phyloP scores from a whole-genome alignment of 306 rosid species.

The Acacia acuminata region DNA sequence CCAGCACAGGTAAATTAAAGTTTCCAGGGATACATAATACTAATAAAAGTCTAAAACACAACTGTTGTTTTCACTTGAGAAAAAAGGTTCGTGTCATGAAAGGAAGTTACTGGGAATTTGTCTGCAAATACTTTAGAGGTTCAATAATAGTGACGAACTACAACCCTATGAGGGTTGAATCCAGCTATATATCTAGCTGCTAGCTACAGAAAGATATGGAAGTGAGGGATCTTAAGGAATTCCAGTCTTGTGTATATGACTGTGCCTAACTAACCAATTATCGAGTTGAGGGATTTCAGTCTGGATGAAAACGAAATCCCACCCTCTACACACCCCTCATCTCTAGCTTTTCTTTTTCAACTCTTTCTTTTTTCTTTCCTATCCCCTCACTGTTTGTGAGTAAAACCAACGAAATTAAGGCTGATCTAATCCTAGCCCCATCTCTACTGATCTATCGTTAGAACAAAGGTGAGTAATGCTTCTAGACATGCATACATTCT shows the following conservation, averaged over 20 bases:
- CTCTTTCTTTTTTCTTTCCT: not conserved
- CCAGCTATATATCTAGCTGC: conserved; percentile 16
- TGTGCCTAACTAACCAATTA: conserved; percentile 40
- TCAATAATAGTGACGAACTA: not conserved
- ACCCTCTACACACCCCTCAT: conserved; percentile 20
- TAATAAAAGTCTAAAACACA: not conserved
- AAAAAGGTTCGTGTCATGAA: not conserved
- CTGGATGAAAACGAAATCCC: conserved; percentile 44
- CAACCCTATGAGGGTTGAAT: conserved; percentile 14
- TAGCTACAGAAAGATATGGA: conserved; percentile 6
- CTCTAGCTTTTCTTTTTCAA: conserved; percentile 21
- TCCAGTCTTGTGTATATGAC: conserved; percentile 30
- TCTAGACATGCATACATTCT: too few relatives aligned
- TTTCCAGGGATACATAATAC: not conserved
- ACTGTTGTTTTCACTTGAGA: not conserved
- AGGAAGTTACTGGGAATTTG: not conserved
- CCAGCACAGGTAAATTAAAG: conserved; percentile 65
- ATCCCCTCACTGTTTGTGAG: conserved; percentile 51
- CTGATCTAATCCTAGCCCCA: not conserved
- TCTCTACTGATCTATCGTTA: not conserved
- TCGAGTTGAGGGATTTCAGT: conserved; percentile 29
- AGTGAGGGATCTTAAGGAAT: not conserved
- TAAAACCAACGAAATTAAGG: conserved; percentile 56
- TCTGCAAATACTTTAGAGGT: conserved; percentile 6
- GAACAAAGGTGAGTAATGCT: too few relatives aligned